phyloP scores from a whole-genome alignment of 495 filamentous ascomycete species.

The Aspergillus bridgeri region DNA sequence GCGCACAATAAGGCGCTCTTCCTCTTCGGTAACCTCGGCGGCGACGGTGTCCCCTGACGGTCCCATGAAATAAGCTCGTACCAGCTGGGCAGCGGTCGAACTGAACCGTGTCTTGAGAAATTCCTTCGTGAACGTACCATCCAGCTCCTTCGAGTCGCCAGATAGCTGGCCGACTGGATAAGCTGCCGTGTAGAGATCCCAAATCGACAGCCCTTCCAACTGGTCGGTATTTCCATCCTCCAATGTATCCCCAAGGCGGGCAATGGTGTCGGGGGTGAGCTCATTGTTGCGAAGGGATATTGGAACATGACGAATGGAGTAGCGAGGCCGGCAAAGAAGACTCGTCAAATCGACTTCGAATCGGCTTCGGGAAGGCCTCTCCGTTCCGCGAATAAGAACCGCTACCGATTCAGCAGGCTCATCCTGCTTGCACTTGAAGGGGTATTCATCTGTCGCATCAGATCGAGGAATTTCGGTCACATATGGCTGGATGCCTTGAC shows the following conservation, averaged over 20 bases:
- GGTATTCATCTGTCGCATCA: not conserved
- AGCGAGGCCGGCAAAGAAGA: not conserved
- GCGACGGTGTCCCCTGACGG: not conserved
- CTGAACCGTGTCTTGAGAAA: not conserved
- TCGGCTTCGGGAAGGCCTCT: not conserved
- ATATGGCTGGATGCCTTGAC: not conserved
- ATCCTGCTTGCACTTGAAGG: not conserved
- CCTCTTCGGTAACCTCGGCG: not conserved
- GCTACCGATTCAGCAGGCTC: not conserved
- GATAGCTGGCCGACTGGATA: too few relatives aligned
- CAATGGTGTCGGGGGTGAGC: not conserved
- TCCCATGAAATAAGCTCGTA: not conserved
- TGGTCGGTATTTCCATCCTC: too few relatives aligned
- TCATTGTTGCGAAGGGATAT: not conserved
- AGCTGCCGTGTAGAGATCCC: too few relatives aligned
- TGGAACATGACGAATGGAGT: not conserved
- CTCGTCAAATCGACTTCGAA: not conserved
- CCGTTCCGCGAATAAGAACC: not conserved
- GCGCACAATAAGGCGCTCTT: not conserved
- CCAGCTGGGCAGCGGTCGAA: not conserved
- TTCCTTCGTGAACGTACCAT: not conserved
- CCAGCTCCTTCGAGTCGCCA: not conserved
- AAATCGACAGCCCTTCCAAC: too few relatives aligned
- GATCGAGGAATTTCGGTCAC: not conserved
- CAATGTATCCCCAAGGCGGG: not conserved